Evolutionary conservation across 441 rosid species (phyloP).

Genomic region (Euphorbia celastroides): DNA sequence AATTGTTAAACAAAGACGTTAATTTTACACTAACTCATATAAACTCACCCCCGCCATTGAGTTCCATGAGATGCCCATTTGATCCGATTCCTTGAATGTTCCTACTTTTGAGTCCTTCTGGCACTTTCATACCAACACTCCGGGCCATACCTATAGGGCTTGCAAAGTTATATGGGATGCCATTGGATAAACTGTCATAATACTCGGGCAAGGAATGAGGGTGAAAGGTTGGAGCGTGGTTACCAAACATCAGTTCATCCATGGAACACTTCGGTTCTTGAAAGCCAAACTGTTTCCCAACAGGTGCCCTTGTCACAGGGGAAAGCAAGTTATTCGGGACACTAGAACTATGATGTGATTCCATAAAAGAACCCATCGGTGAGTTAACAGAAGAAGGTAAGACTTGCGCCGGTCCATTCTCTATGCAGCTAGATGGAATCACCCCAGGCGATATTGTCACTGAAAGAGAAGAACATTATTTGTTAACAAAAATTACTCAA

Average conservation of each 20-base stretch:
- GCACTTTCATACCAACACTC: conserved; percentile 41
- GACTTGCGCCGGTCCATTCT: conserved; percentile 30
- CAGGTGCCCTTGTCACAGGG: conserved; percentile 33
- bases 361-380: conserved; percentile 28
- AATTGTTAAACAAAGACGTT: too few relatives aligned
- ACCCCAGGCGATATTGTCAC: conserved; percentile 32
- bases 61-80: conserved; percentile 57
- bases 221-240: conserved; percentile 34
- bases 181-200: conserved; percentile 40
- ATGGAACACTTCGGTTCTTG: conserved; percentile 30
- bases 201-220: conserved; percentile 61
- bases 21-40: too few relatives aligned
- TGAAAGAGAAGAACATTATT: conserved; percentile 2
- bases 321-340: conserved; percentile 46
- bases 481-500: conserved; percentile 16
- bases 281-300: conserved; percentile 35
- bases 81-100: conserved; percentile 49
- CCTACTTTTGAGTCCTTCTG: conserved; percentile 55
- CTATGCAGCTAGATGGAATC: conserved; percentile 28
- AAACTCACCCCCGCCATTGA: conserved; percentile 68
- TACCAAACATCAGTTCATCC: conserved; percentile 34
- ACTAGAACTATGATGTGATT: conserved; percentile 43
- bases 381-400: conserved; percentile 32
- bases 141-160: conserved; percentile 42
- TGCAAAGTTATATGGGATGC: conserved; percentile 34